These are phyloP conservation scores for Pseudocercospora ulei DNA, from an alignment of 2,329 filamentous ascomycete species.

Conservation along the genomic window DNA sequence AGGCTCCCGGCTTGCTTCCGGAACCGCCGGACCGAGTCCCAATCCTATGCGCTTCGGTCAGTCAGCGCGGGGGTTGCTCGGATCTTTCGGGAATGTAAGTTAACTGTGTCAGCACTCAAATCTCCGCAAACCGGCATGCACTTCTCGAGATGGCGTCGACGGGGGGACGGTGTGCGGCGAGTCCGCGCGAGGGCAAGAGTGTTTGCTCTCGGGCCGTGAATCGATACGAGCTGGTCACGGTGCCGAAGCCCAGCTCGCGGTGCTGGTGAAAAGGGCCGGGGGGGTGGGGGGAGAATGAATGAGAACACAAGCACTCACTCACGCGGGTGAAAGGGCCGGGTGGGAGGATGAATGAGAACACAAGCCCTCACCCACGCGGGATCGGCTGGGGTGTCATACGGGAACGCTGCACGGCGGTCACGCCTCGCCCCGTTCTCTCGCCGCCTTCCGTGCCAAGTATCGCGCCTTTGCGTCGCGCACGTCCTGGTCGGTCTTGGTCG, in stretches of 20 bases:
- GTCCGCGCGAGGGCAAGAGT: conserved; percentile 25
- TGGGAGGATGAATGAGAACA: not conserved
- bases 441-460: conserved; percentile 66
- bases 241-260: conserved; percentile 28
- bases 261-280: conserved; percentile 26
- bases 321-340: not conserved
- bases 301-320: not conserved
- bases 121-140: conserved; percentile 14
- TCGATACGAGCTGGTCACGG: conserved; percentile 31
- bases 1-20: no score
- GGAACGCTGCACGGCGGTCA: no score
- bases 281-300: not conserved
- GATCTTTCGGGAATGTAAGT: no score
- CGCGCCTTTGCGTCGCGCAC: conserved; percentile 69
- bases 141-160: conserved; percentile 12
- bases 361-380: no score
- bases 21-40: no score
- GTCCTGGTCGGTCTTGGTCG: conserved; percentile 64
- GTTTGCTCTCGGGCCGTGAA: conserved; percentile 28
- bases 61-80: no score
- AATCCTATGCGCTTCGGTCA: no score
- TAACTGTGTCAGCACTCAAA: conserved; percentile 14
- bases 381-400: no score
- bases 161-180: conserved; percentile 16
- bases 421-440: conserved; percentile 47